Percentiles rank a stretch among this genome's conserved stretches.
Conservation (phyloP, 768 basidiomycete genomes). For the Boletellus ananiceps region DNA sequence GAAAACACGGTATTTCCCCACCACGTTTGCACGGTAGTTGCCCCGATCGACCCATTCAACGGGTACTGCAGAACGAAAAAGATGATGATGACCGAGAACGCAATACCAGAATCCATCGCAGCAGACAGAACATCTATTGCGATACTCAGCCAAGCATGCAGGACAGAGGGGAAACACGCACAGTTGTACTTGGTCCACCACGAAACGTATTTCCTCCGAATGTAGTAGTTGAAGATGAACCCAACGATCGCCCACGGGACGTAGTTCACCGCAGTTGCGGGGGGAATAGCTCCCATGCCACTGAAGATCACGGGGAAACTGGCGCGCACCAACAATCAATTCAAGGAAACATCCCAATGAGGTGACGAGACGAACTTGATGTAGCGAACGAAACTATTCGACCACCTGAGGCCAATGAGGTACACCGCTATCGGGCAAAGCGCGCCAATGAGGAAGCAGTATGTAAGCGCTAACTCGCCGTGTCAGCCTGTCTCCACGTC, state of each 20-base stretch:
- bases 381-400: conserved; percentile 56
- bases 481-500: not conserved
- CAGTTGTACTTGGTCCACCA: conserved; percentile 63
- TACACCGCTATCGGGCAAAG: conserved; percentile 54
- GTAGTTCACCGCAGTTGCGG: conserved; percentile 62
- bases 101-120: conserved; percentile 67
- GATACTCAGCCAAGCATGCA: too few relatives aligned
- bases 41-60: conserved; percentile 53
- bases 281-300: conserved; percentile 58
- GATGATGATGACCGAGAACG: conserved; percentile 49
- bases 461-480: conserved; percentile 39
- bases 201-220: conserved; percentile 55
- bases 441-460: conserved; percentile 78
- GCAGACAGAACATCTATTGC: conserved; percentile 61
- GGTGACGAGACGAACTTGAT: conserved; percentile 47
- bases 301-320: conserved; percentile 49
- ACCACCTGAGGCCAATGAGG: conserved; percentile 53
- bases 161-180: conserved; percentile 9
- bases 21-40: conserved; percentile 51
- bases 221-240: conserved; percentile 60
- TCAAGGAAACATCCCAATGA: not conserved
- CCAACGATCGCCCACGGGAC: conserved; percentile 63
- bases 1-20: conserved; percentile 44
- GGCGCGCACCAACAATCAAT: conserved; percentile 4
- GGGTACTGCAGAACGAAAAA: conserved; percentile 68